phyloP scores from a whole-genome alignment of 164 flowering plant genomes.

The Akebia trifoliata region DNA sequence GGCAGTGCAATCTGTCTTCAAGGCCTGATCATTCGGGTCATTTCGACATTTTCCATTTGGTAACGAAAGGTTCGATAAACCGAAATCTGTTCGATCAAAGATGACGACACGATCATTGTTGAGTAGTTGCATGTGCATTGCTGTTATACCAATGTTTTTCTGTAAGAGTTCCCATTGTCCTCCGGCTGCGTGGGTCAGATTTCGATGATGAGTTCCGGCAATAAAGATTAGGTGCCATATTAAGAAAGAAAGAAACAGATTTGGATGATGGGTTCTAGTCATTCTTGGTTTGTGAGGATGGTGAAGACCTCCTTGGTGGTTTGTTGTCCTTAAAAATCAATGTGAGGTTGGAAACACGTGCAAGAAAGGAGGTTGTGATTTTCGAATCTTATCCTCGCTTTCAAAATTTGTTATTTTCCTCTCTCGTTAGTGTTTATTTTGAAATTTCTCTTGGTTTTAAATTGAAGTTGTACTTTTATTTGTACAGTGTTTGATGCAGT shows the following conservation, averaged over 20 bases:
- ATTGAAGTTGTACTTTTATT: background rate
- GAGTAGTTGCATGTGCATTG: conserved; percentile 97
- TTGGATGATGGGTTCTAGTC: background rate
- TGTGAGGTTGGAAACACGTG: conserved; percentile 1
- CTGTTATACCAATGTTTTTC: conserved; percentile 51
- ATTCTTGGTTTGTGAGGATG: background rate
- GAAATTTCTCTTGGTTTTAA: background rate
- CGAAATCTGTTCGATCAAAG: conserved; percentile 81
- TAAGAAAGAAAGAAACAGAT: conserved; percentile 14
- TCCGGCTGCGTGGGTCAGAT: conserved; percentile 24
- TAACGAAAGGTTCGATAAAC: conserved; percentile 63
- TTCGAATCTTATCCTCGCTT: background rate
- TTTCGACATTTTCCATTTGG: conserved; percentile 49
- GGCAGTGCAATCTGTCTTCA: conserved; percentile 61
- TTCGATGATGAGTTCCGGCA: conserved; percentile 3
- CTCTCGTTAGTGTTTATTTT: background rate
- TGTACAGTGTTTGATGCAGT: background rate
- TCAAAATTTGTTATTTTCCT: background rate
- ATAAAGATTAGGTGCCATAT: conserved; percentile 6
- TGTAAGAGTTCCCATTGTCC: conserved; percentile 63
- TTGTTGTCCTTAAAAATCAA: background rate
- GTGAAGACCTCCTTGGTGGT: background rate
- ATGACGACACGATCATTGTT: conserved; percentile 72
- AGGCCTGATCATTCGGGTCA: conserved; percentile 33
- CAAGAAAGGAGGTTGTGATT: background rate